Percentiles rank a stretch among this genome's conserved stretches.
phyloP scores from a whole-genome alignment of 768 basidiomycete species.

The Mrakia frigida region DNA sequence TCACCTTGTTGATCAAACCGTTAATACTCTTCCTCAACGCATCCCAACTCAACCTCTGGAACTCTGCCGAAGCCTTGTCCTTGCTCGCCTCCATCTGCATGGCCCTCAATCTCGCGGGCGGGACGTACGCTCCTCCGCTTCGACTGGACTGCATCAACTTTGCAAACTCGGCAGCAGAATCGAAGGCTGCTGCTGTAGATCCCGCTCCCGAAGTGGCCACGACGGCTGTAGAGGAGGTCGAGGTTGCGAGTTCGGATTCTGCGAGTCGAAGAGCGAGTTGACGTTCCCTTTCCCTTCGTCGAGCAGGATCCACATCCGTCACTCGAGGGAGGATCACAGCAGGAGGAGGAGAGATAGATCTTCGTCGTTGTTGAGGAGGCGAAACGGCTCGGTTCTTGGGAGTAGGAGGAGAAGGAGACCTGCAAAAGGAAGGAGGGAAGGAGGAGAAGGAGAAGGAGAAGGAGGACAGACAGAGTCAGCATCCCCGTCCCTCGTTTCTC shows the following conservation, averaged over 20 bases:
- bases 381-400: slow-evolving; percentile 42
- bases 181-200: slow-evolving; percentile 51
- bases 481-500: too few species aligned
- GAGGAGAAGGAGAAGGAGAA: slow-evolving; percentile 37
- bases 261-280: slow-evolving; percentile 68
- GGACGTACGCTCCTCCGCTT: slow-evolving; percentile 98
- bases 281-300: slow-evolving; percentile 69
- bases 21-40: slow-evolving; percentile 95
- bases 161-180: slow-evolving; percentile 79
- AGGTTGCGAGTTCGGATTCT: slow-evolving; percentile 59
- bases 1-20: slow-evolving; percentile 91
- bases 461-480: neutral
- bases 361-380: slow-evolving; percentile 41
- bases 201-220: slow-evolving; percentile 36
- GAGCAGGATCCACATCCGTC: slow-evolving; percentile 68
- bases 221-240: slow-evolving; percentile 40
- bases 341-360: slow-evolving; percentile 41
- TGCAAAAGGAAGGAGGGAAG: slow-evolving; percentile 24
- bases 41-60: slow-evolving; percentile 95
- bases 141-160: slow-evolving; percentile 58
- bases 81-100: slow-evolving; percentile 74
- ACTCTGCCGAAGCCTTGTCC: slow-evolving; percentile 81
- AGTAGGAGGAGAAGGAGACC: slow-evolving; percentile 40
- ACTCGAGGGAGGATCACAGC: slow-evolving; percentile 52
- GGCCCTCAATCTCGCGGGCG: slow-evolving; percentile 84